Percentiles rank a stretch among this genome's conserved stretches.
phyloP scores from a whole-genome alignment of 805 yeast species.

The Pichia sporocuriosa region DNA sequence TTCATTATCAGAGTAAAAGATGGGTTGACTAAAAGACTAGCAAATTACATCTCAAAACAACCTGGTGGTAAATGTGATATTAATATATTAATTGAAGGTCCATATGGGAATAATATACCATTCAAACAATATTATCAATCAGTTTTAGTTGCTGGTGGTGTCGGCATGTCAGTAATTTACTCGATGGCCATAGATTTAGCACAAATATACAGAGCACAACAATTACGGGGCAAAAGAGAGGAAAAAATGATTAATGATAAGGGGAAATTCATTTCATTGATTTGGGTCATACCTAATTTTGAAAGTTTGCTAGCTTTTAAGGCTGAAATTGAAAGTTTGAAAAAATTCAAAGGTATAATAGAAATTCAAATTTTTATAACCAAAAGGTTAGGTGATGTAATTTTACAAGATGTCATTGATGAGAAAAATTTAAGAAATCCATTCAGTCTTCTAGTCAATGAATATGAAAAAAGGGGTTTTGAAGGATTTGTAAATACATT shows the following conservation, averaged over 20 bases:
- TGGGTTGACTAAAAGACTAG: constrained; percentile 44
- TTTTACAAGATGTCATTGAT: constrained; percentile 9
- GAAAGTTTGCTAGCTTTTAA: constrained; percentile 27
- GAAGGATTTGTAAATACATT: constrained; percentile 4
- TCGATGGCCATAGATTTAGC: constrained; percentile 39
- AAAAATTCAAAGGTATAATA: constrained; percentile 20
- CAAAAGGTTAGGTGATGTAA: constrained; percentile 18
- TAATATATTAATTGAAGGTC: constrained; percentile 51
- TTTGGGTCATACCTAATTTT: constrained; percentile 28
- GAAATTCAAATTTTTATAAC: constrained; percentile 27
- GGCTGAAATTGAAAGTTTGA: constrained; percentile 24
- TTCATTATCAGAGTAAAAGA: constrained; percentile 45
- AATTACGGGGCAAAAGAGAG: constrained; percentile 20
- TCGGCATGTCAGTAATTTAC: constrained; percentile 54
- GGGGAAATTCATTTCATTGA: constrained; percentile 20
- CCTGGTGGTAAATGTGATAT: constrained; percentile 32
- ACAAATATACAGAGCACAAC: constrained; percentile 26
- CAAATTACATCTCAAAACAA: constrained; percentile 24
- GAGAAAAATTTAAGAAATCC: constrained; percentile 2
- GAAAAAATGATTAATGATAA: background rate
- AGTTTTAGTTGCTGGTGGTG: constrained; percentile 55
- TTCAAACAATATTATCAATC: constrained; percentile 41
- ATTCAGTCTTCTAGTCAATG: background rate
- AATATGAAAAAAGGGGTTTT: background rate
- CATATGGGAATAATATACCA: constrained; percentile 47